Evolutionary conservation across 352 stramenopile species (phyloP).

Genomic region (Ophiocytium majus): DNA sequence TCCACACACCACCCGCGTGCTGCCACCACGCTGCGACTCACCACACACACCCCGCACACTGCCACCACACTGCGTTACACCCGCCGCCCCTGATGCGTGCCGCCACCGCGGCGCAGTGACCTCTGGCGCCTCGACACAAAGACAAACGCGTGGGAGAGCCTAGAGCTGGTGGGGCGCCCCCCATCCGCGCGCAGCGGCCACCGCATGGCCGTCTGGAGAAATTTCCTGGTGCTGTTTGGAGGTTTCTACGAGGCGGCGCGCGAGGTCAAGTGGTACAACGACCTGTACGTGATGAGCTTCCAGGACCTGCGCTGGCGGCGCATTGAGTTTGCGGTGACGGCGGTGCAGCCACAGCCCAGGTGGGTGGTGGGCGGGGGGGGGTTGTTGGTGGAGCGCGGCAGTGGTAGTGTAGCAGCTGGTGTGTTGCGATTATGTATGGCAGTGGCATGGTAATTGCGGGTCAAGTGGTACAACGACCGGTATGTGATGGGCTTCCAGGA

Average conservation of each 20-base stretch:
- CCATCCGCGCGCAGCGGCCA: slow-evolving; percentile 66
- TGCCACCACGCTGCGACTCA: too few species aligned
- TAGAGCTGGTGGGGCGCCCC: slow-evolving; percentile 69
- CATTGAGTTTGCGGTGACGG: slow-evolving; percentile 39
- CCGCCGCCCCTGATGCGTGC: too few species aligned
- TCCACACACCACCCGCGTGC: too few species aligned
- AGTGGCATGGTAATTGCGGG: too few species aligned
- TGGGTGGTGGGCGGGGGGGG: too few species aligned
- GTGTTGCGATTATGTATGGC: too few species aligned
- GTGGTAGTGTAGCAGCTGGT: too few species aligned
- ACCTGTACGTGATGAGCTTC: slow-evolving; percentile 84
- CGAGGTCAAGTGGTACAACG: slow-evolving; percentile 82
- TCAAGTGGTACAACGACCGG: slow-evolving; percentile 89
- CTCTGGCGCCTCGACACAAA: slow-evolving; percentile 63
- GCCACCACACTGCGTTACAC: too few species aligned
- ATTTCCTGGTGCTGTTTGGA: slow-evolving; percentile 93
- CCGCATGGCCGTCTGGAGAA: slow-evolving; percentile 87
- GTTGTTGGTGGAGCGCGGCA: too few species aligned
- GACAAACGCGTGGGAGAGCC: slow-evolving; percentile 86
- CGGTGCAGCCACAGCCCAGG: slow-evolving; percentile 18
- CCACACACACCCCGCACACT: too few species aligned
- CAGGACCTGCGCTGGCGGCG: slow-evolving; percentile 65
- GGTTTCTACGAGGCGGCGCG: slow-evolving; percentile 89
- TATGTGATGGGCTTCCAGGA: slow-evolving; percentile 82
- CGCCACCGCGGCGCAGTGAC: slow-evolving; percentile 23